A percentile compares a stretch with the other conserved stretches of the same genome.
phyloP scores from a whole-genome alignment of 495 filamentous ascomycete genomes.

The Physcia stellaris region DNA sequence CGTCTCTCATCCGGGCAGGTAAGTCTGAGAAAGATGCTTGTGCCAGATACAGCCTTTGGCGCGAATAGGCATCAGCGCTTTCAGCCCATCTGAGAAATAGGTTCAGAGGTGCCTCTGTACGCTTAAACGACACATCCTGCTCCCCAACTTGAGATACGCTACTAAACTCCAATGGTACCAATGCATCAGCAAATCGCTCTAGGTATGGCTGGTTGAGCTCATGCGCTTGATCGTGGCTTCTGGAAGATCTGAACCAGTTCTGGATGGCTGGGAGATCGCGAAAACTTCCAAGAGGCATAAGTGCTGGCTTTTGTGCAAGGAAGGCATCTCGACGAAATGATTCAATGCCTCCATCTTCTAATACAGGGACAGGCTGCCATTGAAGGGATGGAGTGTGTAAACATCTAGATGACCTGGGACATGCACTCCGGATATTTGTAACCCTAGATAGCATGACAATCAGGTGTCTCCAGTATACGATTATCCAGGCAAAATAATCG shows the following conservation, averaged over 20 bases:
- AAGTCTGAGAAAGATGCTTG: conserved; percentile 60
- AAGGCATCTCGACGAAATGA: conserved; percentile 38
- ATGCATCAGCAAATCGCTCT: conserved; percentile 29
- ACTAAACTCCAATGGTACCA: conserved; percentile 48
- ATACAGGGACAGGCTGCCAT: conserved; percentile 6
- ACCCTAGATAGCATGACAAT: too few species aligned
- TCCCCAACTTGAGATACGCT: conserved; percentile 1
- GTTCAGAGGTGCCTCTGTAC: conserved; percentile 41
- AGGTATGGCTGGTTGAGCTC: conserved; percentile 38
- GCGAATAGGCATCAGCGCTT: conserved; percentile 14
- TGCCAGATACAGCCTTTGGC: conserved; percentile 59
- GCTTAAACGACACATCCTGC: conserved; percentile 26
- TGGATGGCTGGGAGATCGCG: conserved; percentile 32
- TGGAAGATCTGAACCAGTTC: conserved; percentile 35
- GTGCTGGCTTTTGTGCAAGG: conserved; percentile 27
- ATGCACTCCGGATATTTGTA: too few species aligned
- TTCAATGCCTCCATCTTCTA: conserved; percentile 12
- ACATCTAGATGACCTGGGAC: too few species aligned
- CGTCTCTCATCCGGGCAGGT: conserved; percentile 42
- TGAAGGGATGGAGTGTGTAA: too few species aligned
- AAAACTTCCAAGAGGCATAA: conserved; percentile 34
- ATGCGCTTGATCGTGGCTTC: not conserved
- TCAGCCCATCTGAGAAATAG: conserved; percentile 44
- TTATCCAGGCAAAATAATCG: too few species aligned
- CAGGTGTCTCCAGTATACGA: too few species aligned